Evolutionary conservation across 495 filamentous ascomycete genomes (phyloP).

Genomic region (Cladorrhinum samala): DNA sequence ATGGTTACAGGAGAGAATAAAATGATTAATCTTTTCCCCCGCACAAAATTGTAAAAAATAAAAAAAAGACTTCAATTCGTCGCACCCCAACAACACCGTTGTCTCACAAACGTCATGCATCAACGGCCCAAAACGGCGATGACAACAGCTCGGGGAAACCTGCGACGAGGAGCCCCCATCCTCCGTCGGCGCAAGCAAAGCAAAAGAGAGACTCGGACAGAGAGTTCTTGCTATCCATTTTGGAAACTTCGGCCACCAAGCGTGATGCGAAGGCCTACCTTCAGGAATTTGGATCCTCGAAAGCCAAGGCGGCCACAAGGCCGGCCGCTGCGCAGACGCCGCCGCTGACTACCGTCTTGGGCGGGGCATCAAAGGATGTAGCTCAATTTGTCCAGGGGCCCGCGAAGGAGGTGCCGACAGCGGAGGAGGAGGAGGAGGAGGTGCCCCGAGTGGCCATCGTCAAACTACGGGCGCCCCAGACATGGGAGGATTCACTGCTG

Average conservation of each 20-base stretch:
- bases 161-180: neutral
- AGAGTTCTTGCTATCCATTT: neutral
- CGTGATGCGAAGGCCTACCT: neutral
- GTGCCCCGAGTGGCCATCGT: conserved; percentile 78
- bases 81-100: neutral
- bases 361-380: conserved; percentile 17
- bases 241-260: neutral
- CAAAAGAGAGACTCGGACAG: neutral
- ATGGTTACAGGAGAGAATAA: too few relatives aligned
- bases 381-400: conserved; percentile 32
- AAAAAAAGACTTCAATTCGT: neutral
- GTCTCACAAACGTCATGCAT: neutral
- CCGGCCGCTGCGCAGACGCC: neutral
- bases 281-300: neutral
- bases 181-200: neutral
- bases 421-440: conserved; percentile 31
- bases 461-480: conserved; percentile 69
- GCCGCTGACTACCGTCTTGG: neutral
- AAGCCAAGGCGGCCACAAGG: conserved; percentile 15
- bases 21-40: too few relatives aligned
- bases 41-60: too few relatives aligned
- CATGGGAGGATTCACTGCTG: conserved; percentile 58
- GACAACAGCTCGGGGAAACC: neutral
- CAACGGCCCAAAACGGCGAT: neutral
- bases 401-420: conserved; percentile 18